Conservation (phyloP, 2,329 filamentous ascomycete species). For the Colletotrichum endophyticum region DNA sequence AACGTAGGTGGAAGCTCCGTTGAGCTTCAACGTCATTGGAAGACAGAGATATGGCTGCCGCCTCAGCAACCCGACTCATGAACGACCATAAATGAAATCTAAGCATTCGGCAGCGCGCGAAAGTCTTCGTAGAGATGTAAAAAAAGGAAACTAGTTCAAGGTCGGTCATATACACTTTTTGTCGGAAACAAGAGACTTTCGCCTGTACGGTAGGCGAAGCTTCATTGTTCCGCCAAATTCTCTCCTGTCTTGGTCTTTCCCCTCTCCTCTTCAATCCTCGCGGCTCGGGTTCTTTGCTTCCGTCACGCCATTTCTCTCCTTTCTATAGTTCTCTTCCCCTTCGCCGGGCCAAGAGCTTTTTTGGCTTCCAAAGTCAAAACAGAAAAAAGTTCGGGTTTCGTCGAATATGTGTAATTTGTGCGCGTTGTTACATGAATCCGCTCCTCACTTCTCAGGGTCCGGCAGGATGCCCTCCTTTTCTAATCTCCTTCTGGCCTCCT, state of each 20-base stretch:
- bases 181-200: neutral
- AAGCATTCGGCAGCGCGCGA: constrained; percentile 10
- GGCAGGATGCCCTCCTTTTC: constrained; percentile 93
- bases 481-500: constrained; percentile 93
- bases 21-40: neutral
- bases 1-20: neutral
- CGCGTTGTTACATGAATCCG: constrained; percentile 41
- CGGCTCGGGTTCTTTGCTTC: constrained; percentile 11
- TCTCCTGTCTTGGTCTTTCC: constrained; percentile 14
- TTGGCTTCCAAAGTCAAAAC: neutral
- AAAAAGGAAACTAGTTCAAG: constrained; percentile 25
- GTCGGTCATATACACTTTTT: constrained; percentile 34
- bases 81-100: neutral
- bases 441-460: constrained; percentile 70
- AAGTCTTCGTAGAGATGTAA: constrained; percentile 25
- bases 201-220: neutral
- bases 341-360: neutral
- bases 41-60: neutral
- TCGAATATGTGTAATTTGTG: neutral
- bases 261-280: neutral
- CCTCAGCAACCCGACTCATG: neutral
- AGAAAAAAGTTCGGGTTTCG: neutral
- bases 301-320: constrained; percentile 4
- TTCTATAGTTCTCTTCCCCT: constrained; percentile 2
- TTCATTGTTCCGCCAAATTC: constrained; percentile 3